Conservation (phyloP, 768 basidiomycete species). For the Serendipita sp. region DNA sequence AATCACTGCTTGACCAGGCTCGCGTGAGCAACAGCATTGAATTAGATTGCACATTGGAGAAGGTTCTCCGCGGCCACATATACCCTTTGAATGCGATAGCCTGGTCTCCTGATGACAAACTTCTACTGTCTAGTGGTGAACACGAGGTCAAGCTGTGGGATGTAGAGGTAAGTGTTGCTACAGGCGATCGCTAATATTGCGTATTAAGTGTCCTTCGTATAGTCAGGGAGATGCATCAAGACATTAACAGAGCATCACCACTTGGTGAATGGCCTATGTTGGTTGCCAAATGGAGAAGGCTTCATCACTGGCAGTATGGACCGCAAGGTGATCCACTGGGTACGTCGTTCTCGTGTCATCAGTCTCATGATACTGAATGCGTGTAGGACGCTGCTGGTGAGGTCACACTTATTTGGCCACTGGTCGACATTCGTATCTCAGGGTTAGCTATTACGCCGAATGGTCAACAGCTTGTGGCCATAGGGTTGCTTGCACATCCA, state of each 20-base stretch:
- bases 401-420: slow-evolving; percentile 48
- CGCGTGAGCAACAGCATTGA: slow-evolving; percentile 16
- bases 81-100: slow-evolving; percentile 67
- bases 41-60: slow-evolving; percentile 43
- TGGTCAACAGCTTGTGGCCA: slow-evolving; percentile 64
- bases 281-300: slow-evolving; percentile 76
- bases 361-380: neutral
- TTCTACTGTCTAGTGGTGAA: slow-evolving; percentile 73
- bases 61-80: slow-evolving; percentile 55
- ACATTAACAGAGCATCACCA: slow-evolving; percentile 46
- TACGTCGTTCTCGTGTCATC: slow-evolving; percentile 21
- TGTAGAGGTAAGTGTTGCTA: slow-evolving; percentile 40
- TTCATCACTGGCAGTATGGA: slow-evolving; percentile 85
- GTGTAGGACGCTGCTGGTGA: slow-evolving; percentile 59
- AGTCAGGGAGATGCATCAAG: slow-evolving; percentile 62
- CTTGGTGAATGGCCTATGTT: slow-evolving; percentile 69
- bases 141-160: slow-evolving; percentile 79
- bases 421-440: slow-evolving; percentile 58
- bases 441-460: slow-evolving; percentile 82
- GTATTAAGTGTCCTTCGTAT: slow-evolving; percentile 8
- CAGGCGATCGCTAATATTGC: slow-evolving; percentile 1
- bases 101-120: slow-evolving; percentile 82
- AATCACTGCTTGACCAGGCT: neutral
- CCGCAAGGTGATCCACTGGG: slow-evolving; percentile 70
- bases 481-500: slow-evolving; percentile 27